These are phyloP conservation scores for Davidsoniella virescens DNA, from an alignment of 2,329 filamentous ascomycete genomes.

Conservation along the genomic window DNA sequence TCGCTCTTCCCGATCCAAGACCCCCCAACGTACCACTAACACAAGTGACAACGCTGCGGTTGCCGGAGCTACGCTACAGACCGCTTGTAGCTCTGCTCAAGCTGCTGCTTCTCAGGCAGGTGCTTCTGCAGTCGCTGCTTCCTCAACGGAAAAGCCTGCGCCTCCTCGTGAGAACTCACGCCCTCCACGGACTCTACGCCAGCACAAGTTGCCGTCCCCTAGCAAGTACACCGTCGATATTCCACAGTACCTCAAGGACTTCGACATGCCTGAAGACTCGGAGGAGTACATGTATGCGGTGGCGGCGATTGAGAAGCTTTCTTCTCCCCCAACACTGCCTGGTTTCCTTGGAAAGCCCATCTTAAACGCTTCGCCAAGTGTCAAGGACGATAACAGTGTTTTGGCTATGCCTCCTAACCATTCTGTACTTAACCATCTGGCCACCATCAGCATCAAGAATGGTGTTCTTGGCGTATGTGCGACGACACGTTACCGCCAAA, in stretches of 20 bases:
- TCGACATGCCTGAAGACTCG: conserved; percentile 71
- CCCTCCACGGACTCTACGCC: conserved; percentile 26
- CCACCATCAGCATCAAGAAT: conserved; percentile 95
- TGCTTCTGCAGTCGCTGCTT: conserved; percentile 6
- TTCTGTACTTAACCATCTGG: conserved; percentile 88
- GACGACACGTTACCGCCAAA: conserved; percentile 93
- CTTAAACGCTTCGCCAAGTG: conserved; percentile 72
- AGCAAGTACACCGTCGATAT: conserved; percentile 56
- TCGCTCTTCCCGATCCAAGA: conserved; percentile 14
- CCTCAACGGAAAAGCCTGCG: conserved; percentile 19
- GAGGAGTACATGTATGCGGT: conserved; percentile 58
- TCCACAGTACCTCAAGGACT: conserved; percentile 71
- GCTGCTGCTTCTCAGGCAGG: conserved; percentile 13
- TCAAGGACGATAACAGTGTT: conserved; percentile 97
- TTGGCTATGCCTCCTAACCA: conserved; percentile 84
- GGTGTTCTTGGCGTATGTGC: conserved; percentile 88
- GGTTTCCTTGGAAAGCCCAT: conserved; percentile 91
- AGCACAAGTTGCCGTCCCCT: conserved; percentile 37
- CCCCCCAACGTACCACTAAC: conserved; percentile 4
- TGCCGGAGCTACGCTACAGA: conserved; percentile 5
- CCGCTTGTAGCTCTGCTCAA: not conserved
- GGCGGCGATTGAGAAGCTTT: conserved; percentile 59
- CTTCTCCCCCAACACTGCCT: conserved; percentile 69
- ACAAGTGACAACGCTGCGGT: conserved; percentile 18
- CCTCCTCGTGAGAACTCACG: conserved; percentile 23